These are phyloP conservation scores for Hypoxylon sp. DNA, from an alignment of 2,329 filamentous ascomycete species.

Conservation along the genomic window DNA sequence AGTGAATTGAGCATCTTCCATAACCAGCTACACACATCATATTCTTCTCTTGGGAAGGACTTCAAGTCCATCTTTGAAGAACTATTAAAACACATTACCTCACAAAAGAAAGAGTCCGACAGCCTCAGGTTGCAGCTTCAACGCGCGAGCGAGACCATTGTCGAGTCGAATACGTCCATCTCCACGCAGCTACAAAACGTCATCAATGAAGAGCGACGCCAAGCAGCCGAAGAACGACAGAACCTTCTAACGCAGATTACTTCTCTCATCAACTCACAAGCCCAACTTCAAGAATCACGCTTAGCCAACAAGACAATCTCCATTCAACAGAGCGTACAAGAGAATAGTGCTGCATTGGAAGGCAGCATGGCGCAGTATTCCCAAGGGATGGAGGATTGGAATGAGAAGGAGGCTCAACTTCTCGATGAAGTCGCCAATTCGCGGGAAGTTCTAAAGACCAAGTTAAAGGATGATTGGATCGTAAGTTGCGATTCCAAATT, in stretches of 20 bases:
- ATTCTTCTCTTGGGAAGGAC: conserved; percentile 85
- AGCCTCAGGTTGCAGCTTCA: conserved; percentile 80
- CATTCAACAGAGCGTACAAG: conserved; percentile 75
- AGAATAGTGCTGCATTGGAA: conserved; percentile 76
- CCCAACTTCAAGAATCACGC: conserved; percentile 79
- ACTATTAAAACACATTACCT: conserved; percentile 79
- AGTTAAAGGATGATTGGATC: conserved; percentile 89
- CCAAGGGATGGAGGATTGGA: conserved; percentile 82
- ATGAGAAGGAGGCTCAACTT: conserved; percentile 76
- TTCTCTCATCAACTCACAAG: conserved; percentile 80
- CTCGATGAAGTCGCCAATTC: conserved; percentile 80
- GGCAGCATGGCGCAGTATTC: conserved; percentile 76
- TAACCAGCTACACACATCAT: conserved; percentile 85
- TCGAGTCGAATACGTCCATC: conserved; percentile 77
- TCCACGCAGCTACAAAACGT: conserved; percentile 77
- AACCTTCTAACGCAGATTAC: conserved; percentile 83
- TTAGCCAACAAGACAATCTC: conserved; percentile 73
- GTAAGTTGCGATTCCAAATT: conserved; percentile 69
- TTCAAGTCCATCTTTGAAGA: conserved; percentile 90
- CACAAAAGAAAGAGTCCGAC: conserved; percentile 84
- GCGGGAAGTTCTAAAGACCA: conserved; percentile 82
- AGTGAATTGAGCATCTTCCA: conserved; percentile 90
- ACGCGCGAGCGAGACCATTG: conserved; percentile 76
- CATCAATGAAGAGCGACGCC: conserved; percentile 81
- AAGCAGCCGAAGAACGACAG: conserved; percentile 80